These are phyloP conservation scores for Hortiboletus campestris DNA, from an alignment of 768 basidiomycete genomes.

Conservation along the genomic window DNA sequence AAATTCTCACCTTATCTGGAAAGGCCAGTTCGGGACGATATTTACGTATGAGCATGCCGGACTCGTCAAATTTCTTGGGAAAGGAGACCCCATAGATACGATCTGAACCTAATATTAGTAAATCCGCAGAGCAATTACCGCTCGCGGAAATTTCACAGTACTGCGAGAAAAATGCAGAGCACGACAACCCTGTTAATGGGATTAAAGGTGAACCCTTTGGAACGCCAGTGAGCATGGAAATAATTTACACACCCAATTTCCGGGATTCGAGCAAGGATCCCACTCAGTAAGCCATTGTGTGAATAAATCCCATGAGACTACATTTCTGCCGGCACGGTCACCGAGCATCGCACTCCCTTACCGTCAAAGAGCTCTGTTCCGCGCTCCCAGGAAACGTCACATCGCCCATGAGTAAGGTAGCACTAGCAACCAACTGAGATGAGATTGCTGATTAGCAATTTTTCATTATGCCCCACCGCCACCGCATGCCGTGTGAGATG, in stretches of 20 bases:
- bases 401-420: constrained; percentile 26
- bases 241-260: constrained; percentile 24
- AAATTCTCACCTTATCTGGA: constrained; percentile 26
- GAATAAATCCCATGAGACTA: constrained; percentile 6
- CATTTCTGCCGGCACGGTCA: constrained; percentile 3
- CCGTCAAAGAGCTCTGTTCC: constrained; percentile 17
- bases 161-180: constrained; percentile 26
- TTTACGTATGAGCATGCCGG: constrained; percentile 26
- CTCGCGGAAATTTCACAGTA: constrained; percentile 26
- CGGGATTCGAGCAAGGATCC: constrained; percentile 21
- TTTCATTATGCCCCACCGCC: constrained; percentile 30
- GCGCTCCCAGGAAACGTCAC: constrained; percentile 26
- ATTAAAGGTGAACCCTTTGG: constrained; percentile 1
- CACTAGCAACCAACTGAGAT: constrained; percentile 28
- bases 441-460: constrained; percentile 24
- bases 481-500: constrained; percentile 25
- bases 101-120: constrained; percentile 28
- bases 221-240: constrained; percentile 8
- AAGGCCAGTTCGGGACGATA: constrained; percentile 11
- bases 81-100: constrained; percentile 22
- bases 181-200: constrained; percentile 12
- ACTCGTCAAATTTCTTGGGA: constrained; percentile 18
- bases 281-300: constrained; percentile 10
- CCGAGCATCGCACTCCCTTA: constrained; percentile 21
- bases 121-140: constrained; percentile 29